Evolutionary conservation across 2,329 filamentous ascomycete genomes (phyloP).

Genomic region (Macrophomina pseudophaseolina): DNA sequence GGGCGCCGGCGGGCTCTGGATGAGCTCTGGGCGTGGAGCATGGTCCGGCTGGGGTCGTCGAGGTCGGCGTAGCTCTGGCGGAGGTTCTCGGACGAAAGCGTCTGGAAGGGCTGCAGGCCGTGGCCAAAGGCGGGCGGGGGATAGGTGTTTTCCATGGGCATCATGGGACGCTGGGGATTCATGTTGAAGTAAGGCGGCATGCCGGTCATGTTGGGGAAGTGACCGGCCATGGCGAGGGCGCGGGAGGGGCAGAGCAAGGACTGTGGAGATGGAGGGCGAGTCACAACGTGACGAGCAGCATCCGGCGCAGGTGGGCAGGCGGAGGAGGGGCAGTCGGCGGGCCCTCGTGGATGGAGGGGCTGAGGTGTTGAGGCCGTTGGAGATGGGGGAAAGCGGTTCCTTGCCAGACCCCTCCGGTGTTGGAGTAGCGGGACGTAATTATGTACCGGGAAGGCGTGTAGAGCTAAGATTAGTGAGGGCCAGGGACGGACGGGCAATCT

Average conservation of each 20-base stretch:
- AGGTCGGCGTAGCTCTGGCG: slow-evolving; percentile 43
- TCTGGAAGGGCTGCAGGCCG: slow-evolving; percentile 34
- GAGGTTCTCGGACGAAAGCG: slow-evolving; percentile 40
- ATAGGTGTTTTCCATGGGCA: slow-evolving; percentile 37
- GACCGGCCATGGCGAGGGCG: slow-evolving; percentile 44
- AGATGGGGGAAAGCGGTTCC: slow-evolving; percentile 28
- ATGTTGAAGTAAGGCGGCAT: slow-evolving; percentile 40
- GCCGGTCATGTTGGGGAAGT: slow-evolving; percentile 41
- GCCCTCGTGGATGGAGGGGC: background rate
- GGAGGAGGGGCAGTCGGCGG: background rate
- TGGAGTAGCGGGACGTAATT: slow-evolving; percentile 25
- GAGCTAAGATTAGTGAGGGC: slow-evolving; percentile 27
- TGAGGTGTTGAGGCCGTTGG: slow-evolving; percentile 36
- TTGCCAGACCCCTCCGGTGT: slow-evolving; percentile 20
- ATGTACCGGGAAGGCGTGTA: slow-evolving; percentile 27
- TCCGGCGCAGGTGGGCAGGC: slow-evolving; percentile 3
- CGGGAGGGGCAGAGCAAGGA: slow-evolving; percentile 27
- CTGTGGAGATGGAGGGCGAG: slow-evolving; percentile 7
- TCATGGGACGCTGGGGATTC: slow-evolving; percentile 39
- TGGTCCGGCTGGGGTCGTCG: slow-evolving; percentile 38
- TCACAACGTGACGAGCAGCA: slow-evolving; percentile 13
- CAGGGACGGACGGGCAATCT: slow-evolving; percentile 21
- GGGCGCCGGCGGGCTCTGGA: slow-evolving; percentile 38
- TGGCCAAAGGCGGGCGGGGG: slow-evolving; percentile 37
- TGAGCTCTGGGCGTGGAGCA: slow-evolving; percentile 32